These are phyloP conservation scores for Ascochyta rabiei DNA, from an alignment of 2,329 filamentous ascomycete species.

Conservation along the genomic window DNA sequence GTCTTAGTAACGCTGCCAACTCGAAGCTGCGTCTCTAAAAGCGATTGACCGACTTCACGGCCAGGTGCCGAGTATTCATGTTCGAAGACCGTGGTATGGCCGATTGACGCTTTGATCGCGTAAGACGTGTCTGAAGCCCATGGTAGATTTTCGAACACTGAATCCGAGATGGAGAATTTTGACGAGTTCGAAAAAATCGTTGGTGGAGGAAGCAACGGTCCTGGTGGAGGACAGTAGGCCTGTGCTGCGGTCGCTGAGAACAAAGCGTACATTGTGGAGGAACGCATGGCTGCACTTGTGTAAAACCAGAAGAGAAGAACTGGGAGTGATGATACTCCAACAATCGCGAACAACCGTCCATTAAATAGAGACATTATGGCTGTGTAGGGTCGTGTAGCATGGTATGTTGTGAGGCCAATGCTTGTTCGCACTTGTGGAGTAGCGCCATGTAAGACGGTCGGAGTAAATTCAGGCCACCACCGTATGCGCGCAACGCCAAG, in stretches of 20 bases:
- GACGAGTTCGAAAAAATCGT: conserved; percentile 3
- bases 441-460: neutral
- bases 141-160: conserved; percentile 2
- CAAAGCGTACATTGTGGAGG: neutral
- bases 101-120: conserved; percentile 32
- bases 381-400: neutral
- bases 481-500: too few species aligned
- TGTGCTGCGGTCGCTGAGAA: neutral
- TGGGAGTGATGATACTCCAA: neutral
- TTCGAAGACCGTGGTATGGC: conserved; percentile 21
- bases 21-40: conserved; percentile 26
- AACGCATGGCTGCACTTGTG: neutral
- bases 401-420: neutral
- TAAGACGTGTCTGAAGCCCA: conserved; percentile 27
- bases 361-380: conserved; percentile 6
- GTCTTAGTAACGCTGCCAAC: conserved; percentile 36
- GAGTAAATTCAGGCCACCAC: conserved; percentile 2
- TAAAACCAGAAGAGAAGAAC: conserved; percentile 8
- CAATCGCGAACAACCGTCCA: neutral
- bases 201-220: conserved; percentile 29
- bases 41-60: conserved; percentile 17
- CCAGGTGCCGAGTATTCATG: conserved; percentile 23
- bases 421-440: neutral
- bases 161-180: conserved; percentile 8
- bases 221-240: conserved; percentile 32